Evolutionary conservation across 2,329 filamentous ascomycete species (phyloP), one percentile per base, ranked within the genome.

Genomic region (Hypoxylon sp.): DNA sequence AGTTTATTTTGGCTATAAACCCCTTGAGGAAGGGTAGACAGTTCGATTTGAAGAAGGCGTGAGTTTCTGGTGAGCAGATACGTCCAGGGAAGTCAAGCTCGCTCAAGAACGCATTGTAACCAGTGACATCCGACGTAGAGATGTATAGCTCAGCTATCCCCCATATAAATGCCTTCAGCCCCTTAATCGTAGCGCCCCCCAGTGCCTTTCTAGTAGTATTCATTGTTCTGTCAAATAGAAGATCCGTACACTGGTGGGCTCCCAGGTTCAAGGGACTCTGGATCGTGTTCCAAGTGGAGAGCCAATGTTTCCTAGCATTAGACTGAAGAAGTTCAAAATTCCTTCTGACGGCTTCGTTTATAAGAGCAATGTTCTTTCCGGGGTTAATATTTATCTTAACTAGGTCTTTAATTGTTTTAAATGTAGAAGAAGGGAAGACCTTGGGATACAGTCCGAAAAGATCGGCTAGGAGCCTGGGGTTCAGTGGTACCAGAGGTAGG

Each of bases 401-500:
- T 6, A 74, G 61, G 5, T 61, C 54, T 15, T 62, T 70, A 1
- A 76, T 46, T 44, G 72, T 65, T 1, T 59, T 15, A 8, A 77
- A 73, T 2, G 75, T 50, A 0, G 66, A 59, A 2, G 32, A 11
- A 1, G 75, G 70, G 32, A 74, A 71, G 48, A 72, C 67, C 2
- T 31, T 24, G 11, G 57, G 60, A 11, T 72, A 62, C 2, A 29
- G 13, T 2, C 17, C 15, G 50, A 75, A 74, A 13, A 75, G 27
- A 1, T 52, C 24, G 0, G 50, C 10, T 1, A 77, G 54, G 2
- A 65, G 27, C 0, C 2, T 10, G 1, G 72, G 67, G 4, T 68
- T 71, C 0, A 74, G 47, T 0, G 80, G 78, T 0, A 75, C 58
- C 0, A 54, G 21, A 0, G 79, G 76, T 6, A 80, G 55, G 1